Evolutionary conservation across 1,284 basidiomycete species (phyloP).

Genomic region (Microbotryomycetes sp.): DNA sequence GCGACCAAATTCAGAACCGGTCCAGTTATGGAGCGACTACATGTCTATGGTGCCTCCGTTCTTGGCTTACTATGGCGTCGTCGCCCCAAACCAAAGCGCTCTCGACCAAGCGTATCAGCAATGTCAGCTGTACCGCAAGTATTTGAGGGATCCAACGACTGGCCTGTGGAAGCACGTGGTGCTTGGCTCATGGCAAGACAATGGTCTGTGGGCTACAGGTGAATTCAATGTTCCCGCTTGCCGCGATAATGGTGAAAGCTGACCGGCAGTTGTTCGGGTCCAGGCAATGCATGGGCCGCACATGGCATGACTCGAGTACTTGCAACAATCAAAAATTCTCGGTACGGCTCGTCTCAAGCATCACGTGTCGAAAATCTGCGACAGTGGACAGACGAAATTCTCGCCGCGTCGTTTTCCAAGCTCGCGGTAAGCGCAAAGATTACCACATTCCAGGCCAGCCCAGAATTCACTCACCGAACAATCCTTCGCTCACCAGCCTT

Average conservation of each 20-base stretch:
- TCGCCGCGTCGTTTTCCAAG: slow-evolving; percentile 55
- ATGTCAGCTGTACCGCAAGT: slow-evolving; percentile 62
- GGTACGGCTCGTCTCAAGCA: slow-evolving; percentile 48
- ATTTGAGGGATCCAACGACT: slow-evolving; percentile 37
- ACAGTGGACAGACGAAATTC: slow-evolving; percentile 64
- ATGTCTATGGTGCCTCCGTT: slow-evolving; percentile 76
- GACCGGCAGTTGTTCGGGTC: background rate
- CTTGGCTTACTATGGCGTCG: slow-evolving; percentile 75
- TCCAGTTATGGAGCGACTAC: slow-evolving; percentile 35
- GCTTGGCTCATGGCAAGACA: slow-evolving; percentile 47
- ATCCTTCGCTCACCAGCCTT: slow-evolving; percentile 25
- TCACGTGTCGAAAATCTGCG: slow-evolving; percentile 55
- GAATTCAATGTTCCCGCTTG: background rate
- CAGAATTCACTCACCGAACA: background rate
- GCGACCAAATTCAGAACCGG: slow-evolving; percentile 29
- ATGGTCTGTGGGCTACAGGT: slow-evolving; percentile 59
- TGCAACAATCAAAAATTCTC: slow-evolving; percentile 60
- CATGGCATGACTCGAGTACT: slow-evolving; percentile 77
- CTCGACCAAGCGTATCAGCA: slow-evolving; percentile 68
- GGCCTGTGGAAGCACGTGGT: slow-evolving; percentile 63
- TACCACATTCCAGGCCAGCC: background rate
- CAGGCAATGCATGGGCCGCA: slow-evolving; percentile 78
- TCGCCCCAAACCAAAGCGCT: slow-evolving; percentile 59
- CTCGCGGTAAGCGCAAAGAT: slow-evolving; percentile 10
- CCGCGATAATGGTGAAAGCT: background rate